phyloP scores from a whole-genome alignment of 164 flowering plant species.

The Santalum album region DNA sequence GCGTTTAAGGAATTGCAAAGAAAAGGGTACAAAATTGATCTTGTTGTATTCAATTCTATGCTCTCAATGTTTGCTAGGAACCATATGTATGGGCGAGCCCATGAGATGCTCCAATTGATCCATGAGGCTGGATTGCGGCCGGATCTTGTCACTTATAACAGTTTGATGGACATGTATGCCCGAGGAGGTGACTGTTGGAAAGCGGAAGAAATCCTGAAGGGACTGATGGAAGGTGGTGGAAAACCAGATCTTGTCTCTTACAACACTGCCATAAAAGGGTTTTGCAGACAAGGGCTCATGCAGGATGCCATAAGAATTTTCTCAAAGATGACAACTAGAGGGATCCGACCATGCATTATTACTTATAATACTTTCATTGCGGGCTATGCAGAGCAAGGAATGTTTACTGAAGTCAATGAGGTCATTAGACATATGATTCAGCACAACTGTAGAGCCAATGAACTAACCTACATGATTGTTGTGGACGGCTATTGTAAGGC shows the following conservation, averaged over 20 bases:
- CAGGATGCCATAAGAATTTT: conserved; percentile 64
- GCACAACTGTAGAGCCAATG: conserved; percentile 71
- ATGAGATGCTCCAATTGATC: conserved; percentile 52
- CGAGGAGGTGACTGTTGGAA: conserved; percentile 77
- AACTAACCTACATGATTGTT: conserved; percentile 65
- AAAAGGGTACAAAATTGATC: conserved; percentile 71
- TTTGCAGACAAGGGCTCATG: conserved; percentile 84
- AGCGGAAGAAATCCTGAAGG: conserved; percentile 70
- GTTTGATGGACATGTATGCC: conserved; percentile 93
- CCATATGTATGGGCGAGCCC: conserved; percentile 57
- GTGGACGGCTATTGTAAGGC: conserved; percentile 83
- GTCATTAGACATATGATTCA: conserved; percentile 65
- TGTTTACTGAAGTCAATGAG: conserved; percentile 53
- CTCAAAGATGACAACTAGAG: conserved; percentile 57
- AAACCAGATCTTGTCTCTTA: conserved; percentile 79
- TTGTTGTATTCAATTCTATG: conserved; percentile 79
- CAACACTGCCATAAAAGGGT: conserved; percentile 87
- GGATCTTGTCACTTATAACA: conserved; percentile 73
- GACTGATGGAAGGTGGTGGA: conserved; percentile 35
- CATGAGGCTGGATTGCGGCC: conserved; percentile 61
- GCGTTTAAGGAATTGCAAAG: conserved; percentile 49
- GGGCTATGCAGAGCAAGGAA: conserved; percentile 56
- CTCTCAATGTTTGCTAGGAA: conserved; percentile 69
- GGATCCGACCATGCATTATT: conserved; percentile 72
- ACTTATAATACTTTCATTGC: conserved; percentile 75